phyloP scores from a whole-genome alignment of 768 basidiomycete species.

The Hydnum rufescens region DNA sequence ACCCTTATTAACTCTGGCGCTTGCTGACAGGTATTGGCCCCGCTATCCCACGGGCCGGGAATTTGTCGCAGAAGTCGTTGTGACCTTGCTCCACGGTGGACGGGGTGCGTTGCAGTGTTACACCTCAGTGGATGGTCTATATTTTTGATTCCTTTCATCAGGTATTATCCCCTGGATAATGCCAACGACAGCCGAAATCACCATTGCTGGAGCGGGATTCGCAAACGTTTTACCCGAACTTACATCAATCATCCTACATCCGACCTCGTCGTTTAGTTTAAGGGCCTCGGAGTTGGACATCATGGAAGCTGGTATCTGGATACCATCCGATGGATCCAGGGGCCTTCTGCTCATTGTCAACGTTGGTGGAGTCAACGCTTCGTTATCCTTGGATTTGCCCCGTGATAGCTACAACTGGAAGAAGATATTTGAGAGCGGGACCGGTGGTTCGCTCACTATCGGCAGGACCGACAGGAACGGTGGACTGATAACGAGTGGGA shows the following conservation, averaged over 20 bases:
- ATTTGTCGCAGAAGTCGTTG: slow-evolving; percentile 5
- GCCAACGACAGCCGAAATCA: slow-evolving; percentile 9
- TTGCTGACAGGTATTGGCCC: slow-evolving; percentile 8
- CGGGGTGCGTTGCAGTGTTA: not conserved
- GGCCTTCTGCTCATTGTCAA: not conserved
- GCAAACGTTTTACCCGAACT: slow-evolving; percentile 2
- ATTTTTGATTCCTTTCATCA: not conserved
- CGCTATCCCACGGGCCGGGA: slow-evolving; percentile 9
- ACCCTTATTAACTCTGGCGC: not conserved
- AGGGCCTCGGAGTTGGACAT: not conserved
- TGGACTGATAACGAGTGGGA: too few relatives aligned
- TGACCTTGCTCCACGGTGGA: slow-evolving; percentile 7
- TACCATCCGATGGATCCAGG: not conserved
- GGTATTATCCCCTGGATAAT: slow-evolving; percentile 8
- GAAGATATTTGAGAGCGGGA: slow-evolving; percentile 1
- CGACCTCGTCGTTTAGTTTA: not conserved
- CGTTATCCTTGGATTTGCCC: not conserved
- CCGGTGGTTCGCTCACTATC: too few relatives aligned
- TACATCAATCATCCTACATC: slow-evolving; percentile 1
- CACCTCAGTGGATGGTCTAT: not conserved
- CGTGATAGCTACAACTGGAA: not conserved
- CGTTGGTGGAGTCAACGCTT: not conserved
- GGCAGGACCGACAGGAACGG: too few relatives aligned
- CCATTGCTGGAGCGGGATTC: not conserved
- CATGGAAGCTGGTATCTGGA: not conserved